These are phyloP conservation scores for Hemisphaericaspora nanyangensis DNA, from an alignment of 805 yeast species.

Conservation along the genomic window DNA sequence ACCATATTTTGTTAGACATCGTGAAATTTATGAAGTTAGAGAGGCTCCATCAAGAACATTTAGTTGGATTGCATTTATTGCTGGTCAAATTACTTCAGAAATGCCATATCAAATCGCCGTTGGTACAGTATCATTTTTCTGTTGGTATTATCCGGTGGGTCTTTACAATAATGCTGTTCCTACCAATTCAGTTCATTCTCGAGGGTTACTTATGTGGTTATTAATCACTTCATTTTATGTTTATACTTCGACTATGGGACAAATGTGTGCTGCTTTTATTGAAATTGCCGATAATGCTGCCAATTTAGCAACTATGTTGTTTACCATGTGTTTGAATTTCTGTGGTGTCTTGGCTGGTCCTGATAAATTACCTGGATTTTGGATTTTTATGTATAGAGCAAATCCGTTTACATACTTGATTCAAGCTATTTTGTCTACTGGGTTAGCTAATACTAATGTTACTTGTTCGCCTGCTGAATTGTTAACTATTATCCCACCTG, in stretches of 20 bases:
- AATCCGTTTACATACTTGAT: constrained; percentile 67
- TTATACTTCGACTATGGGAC: constrained; percentile 27
- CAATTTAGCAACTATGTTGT: constrained; percentile 25
- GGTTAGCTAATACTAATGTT: constrained; percentile 35
- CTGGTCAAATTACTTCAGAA: constrained; percentile 42
- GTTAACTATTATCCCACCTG: constrained; percentile 14
- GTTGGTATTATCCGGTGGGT: constrained; percentile 62
- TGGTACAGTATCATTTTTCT: constrained; percentile 39
- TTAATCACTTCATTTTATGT: constrained; percentile 21
- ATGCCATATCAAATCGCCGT: constrained; percentile 43
- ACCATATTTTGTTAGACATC: constrained; percentile 40
- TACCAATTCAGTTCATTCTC: constrained; percentile 33
- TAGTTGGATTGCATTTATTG: constrained; percentile 37
- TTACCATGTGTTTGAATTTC: constrained; percentile 32
- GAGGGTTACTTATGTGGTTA: constrained; percentile 40
- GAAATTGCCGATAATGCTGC: constrained; percentile 34
- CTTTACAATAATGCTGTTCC: constrained; percentile 47
- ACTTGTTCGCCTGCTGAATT: constrained; percentile 23
- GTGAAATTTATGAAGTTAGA: constrained; percentile 46
- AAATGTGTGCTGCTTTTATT: constrained; percentile 24
- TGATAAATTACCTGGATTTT: constrained; percentile 32
- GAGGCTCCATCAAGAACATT: constrained; percentile 22
- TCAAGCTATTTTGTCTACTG: constrained; percentile 43
- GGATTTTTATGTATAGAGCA: constrained; percentile 77
- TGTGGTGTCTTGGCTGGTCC: constrained; percentile 34